These are phyloP conservation scores for Camelina laxa DNA, from an alignment of 345 rosid species.

Conservation along the genomic window DNA sequence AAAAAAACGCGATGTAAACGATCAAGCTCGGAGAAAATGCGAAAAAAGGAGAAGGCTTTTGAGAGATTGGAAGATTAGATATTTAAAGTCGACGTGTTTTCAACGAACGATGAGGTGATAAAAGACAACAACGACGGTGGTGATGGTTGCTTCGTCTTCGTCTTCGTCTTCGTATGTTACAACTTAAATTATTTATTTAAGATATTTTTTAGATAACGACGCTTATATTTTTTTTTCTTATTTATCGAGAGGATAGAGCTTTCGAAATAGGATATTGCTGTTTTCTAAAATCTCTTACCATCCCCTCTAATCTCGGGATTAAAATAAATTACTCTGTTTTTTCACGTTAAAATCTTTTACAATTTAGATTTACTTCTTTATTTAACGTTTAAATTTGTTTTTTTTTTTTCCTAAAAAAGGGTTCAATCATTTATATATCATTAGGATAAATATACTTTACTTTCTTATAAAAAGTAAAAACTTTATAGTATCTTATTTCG, in stretches of 20 bases:
- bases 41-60: not conserved
- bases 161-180: not conserved
- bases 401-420: no score
- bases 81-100: conserved; percentile 16
- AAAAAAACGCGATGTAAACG: not conserved
- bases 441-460: no score
- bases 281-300: no score
- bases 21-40: not conserved
- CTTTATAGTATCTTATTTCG: not conserved
- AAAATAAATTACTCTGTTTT: no score
- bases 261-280: no score
- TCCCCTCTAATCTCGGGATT: no score
- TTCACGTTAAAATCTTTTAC: no score
- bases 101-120: conserved; percentile 20
- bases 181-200: not conserved
- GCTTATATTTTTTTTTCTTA: not conserved
- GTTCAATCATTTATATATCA: no score
- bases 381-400: no score
- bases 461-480: not conserved
- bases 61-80: conserved; percentile 1
- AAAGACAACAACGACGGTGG: conserved; percentile 31
- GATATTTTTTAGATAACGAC: not conserved
- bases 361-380: no score
- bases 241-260: no score
- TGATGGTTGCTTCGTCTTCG: not conserved